A percentile compares a stretch with the other conserved stretches of the same genome.
These are phyloP conservation scores for Boletellus emodensis DNA, from an alignment of 768 basidiomycete genomes.

Conservation along the genomic window DNA sequence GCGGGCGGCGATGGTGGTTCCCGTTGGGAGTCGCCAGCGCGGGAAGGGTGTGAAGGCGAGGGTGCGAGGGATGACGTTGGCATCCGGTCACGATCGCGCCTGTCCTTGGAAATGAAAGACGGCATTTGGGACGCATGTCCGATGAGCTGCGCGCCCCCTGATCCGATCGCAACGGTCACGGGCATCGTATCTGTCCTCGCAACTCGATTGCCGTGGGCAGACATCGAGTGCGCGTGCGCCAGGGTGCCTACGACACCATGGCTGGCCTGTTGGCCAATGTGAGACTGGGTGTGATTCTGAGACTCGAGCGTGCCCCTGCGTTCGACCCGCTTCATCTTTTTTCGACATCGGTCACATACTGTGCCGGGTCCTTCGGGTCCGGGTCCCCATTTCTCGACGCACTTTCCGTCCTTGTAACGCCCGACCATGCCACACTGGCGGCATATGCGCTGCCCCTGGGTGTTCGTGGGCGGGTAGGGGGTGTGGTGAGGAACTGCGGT, in stretches of 20 bases:
- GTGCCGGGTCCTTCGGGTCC: conserved; percentile 82
- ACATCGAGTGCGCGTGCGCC: conserved; percentile 20
- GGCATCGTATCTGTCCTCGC: conserved; percentile 33
- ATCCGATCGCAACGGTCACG: conserved; percentile 24
- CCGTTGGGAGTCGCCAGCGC: conserved; percentile 15
- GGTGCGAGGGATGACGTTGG: conserved; percentile 26
- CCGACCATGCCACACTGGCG: conserved; percentile 71
- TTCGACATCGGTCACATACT: conserved; percentile 81
- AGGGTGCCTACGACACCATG: conserved; percentile 4
- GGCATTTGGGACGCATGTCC: conserved; percentile 20
- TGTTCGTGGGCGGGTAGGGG: conserved; percentile 39
- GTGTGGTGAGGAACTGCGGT: conserved; percentile 9
- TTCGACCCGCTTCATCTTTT: conserved; percentile 85
- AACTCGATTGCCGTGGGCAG: conserved; percentile 21
- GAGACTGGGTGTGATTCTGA: conserved; percentile 23
- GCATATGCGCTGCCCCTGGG: conserved; percentile 70
- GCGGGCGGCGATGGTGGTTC: conserved; percentile 33
- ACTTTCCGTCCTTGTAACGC: conserved; percentile 79
- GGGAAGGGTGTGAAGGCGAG: conserved; percentile 12
- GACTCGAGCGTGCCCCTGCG: conserved; percentile 61
- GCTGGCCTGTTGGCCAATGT: conserved; percentile 10
- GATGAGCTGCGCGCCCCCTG: conserved; percentile 24
- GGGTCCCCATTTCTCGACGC: conserved; percentile 86
- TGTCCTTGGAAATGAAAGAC: conserved; percentile 24
- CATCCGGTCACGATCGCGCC: conserved; percentile 24